phyloP scores from a whole-genome alignment of 192 early-diverging fungal species.

The Diversispora epigaea region DNA sequence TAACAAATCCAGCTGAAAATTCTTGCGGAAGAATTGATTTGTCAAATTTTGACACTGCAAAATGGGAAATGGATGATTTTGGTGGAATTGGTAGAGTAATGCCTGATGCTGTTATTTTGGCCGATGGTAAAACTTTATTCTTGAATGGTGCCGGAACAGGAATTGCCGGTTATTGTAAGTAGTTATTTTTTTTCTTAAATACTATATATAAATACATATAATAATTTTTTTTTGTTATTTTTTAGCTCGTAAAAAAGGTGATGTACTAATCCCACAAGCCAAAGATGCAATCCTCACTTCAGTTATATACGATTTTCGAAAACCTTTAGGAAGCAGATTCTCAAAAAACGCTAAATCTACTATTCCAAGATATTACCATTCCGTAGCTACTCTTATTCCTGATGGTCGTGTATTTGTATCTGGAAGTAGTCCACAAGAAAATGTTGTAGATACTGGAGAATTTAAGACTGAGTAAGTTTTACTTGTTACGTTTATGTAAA shows the following conservation, averaged over 20 bases:
- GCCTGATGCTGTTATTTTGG: conserved; percentile 52
- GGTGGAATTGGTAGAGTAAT: conserved; percentile 49
- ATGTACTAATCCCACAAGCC: neutral
- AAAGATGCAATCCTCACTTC: conserved; percentile 50
- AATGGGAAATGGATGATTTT: conserved; percentile 54
- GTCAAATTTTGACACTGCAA: conserved; percentile 34
- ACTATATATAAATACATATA: neutral
- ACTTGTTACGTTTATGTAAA: neutral
- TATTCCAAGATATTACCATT: conserved; percentile 67
- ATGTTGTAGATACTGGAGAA: conserved; percentile 5
- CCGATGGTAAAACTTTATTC: conserved; percentile 59
- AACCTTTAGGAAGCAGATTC: conserved; percentile 33
- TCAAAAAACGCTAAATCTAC: conserved; percentile 18
- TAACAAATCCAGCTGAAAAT: conserved; percentile 38
- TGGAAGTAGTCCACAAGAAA: conserved; percentile 42
- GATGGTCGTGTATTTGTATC: conserved; percentile 43
- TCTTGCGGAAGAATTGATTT: conserved; percentile 54
- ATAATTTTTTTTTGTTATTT: neutral
- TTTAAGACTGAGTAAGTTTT: conserved; percentile 49
- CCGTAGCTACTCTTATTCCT: conserved; percentile 47
- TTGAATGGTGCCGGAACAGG: conserved; percentile 65
- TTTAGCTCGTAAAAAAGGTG: neutral
- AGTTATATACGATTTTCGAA: conserved; percentile 54
- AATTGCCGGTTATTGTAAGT: conserved; percentile 50
- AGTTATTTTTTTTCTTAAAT: neutral